A percentile compares a stretch with the other conserved stretches of the same genome.
phyloP scores from a whole-genome alignment of 2,329 filamentous ascomycete species.

The Cladosporium sp. region DNA sequence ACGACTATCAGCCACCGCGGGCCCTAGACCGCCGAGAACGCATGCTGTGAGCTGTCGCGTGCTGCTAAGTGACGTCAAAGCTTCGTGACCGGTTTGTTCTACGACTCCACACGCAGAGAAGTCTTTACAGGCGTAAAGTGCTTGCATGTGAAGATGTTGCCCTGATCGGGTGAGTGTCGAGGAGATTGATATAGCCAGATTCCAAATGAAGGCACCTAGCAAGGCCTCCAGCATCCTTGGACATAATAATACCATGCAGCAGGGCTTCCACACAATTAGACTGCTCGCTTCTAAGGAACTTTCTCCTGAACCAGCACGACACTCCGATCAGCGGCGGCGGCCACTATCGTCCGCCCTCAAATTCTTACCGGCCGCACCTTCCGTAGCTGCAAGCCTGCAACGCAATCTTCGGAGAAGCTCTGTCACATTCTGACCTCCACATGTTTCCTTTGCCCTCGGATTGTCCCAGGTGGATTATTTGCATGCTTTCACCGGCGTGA shows the following conservation, averaged over 20 bases:
- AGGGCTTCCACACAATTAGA: neutral
- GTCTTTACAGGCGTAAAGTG: constrained; percentile 17
- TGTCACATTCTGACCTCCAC: constrained; percentile 1
- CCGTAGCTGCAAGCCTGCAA: neutral
- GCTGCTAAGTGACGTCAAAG: constrained; percentile 7
- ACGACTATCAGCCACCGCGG: constrained; percentile 8
- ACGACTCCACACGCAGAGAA: constrained; percentile 9
- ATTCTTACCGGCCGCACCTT: neutral
- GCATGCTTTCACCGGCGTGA: neutral
- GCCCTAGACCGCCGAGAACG: constrained; percentile 2
- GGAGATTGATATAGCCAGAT: too few relatives aligned
- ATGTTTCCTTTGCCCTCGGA: neutral
- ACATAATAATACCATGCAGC: neutral
- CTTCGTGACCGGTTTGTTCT: neutral
- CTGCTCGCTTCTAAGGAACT: neutral
- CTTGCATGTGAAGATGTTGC: constrained; percentile 21
- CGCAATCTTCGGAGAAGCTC: neutral
- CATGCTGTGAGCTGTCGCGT: constrained; percentile 11
- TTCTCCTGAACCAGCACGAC: constrained; percentile 4
- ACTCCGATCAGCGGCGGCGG: neutral
- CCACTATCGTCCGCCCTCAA: neutral
- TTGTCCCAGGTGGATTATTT: neutral
- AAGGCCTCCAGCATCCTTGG: neutral
- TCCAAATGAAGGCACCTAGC: neutral
- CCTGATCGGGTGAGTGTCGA: constrained; percentile 8